These are phyloP conservation scores for Ammopiptanthus mongolicus DNA, from an alignment of 306 rosid genomes.

Conservation along the genomic window DNA sequence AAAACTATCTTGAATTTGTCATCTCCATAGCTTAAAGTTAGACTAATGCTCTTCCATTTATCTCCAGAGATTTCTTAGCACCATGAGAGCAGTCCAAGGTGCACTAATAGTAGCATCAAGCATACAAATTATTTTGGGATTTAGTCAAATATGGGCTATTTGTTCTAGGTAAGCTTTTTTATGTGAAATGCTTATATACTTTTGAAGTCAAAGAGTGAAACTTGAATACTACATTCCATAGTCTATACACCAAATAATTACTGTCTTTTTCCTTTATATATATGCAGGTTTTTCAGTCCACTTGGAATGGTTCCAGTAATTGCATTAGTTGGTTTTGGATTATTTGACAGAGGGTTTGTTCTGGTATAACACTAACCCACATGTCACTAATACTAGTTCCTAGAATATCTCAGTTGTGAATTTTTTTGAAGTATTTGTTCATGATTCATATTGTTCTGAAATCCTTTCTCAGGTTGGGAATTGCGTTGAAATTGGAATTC, in stretches of 20 bases:
- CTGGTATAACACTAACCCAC: constrained; percentile 51
- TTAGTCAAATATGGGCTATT: constrained; percentile 87
- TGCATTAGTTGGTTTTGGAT: constrained; percentile 89
- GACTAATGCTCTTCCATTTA: constrained; percentile 13
- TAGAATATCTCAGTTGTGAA: neutral
- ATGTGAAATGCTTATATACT: neutral
- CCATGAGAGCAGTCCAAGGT: constrained; percentile 93
- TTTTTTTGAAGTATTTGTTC: neutral
- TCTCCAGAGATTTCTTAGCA: constrained; percentile 69
- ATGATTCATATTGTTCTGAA: neutral
- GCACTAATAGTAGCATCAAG: constrained; percentile 85
- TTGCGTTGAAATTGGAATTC: constrained; percentile 95
- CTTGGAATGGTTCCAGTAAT: constrained; percentile 99
- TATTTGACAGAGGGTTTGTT: constrained; percentile 97
- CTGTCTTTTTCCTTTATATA: constrained; percentile 6
- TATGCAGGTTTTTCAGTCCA: constrained; percentile 94
- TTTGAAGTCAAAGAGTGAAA: neutral
- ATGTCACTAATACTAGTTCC: neutral
- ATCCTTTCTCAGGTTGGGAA: constrained; percentile 70
- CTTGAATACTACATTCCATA: neutral
- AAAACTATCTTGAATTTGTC: neutral
- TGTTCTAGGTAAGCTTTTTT: constrained; percentile 63
- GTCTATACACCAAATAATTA: neutral
- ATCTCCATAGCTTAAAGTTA: neutral
- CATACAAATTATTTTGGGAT: constrained; percentile 84